Evolutionary conservation across 1,284 basidiomycete species (phyloP), one percentile per base, ranked within the genome.

Genomic region (Coniophora puteana): DNA sequence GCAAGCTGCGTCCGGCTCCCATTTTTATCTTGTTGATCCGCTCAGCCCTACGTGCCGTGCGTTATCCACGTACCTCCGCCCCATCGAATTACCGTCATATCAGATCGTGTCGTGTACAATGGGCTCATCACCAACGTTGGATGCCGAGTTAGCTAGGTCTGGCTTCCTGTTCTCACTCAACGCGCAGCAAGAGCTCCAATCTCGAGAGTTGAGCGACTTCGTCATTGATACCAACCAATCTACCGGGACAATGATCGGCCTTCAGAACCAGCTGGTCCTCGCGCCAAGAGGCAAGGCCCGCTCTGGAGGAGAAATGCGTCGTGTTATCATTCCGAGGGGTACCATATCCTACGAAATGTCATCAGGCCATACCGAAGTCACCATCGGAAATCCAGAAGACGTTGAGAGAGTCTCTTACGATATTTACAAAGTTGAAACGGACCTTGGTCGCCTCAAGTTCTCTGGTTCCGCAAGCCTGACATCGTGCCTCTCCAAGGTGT

Each of bases 241-340:
- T 16, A 18, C 32, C 13, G 47, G 29, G 16, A 40, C 46, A 5
- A 18, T 48, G 33, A 45, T 49, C 7, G 47, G 47, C 21, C 49
- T 77, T 5, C 29, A 37, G 4, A 69, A 58, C 39, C 61, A 63
- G 35, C 61, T 76, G 0, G 56, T 74, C 4, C 59, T 78, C 51
- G 62, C 2, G 51, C 57, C 0, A 57, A 52, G 22, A 20, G 42
- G 8, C 30, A 17, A 8, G 13, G 27, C n/a, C n/a, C n/a, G n/a
- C n/a, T n/a, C n/a, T n/a, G n/a, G n/a, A n/a, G n/a, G n/a, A n/a
- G n/a, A n/a, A n/a, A n/a, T n/a, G n/a, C n/a, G n/a, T n/a, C n/a
- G n/a, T n/a, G n/a, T n/a, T n/a, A n/a, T n/a, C n/a, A n/a, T n/a
- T n/a, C n/a, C 8, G 36, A 28, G 22, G 22, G 43, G 4, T 41